Conservation (phyloP, 2,329 filamentous ascomycete genomes). For the Fusarium napiforme region DNA sequence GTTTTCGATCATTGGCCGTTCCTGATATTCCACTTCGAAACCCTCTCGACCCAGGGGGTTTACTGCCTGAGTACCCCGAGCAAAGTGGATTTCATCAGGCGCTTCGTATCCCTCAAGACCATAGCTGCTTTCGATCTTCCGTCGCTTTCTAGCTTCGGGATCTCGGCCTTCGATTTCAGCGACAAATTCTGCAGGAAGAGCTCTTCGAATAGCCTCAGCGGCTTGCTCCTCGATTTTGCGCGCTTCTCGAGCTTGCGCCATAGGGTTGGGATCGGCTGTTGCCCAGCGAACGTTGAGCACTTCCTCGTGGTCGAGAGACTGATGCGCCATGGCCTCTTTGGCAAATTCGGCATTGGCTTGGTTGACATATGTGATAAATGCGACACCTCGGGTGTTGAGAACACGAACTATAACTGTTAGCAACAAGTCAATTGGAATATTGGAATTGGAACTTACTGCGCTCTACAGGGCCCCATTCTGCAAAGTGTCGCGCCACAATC, state of each 20-base stretch:
- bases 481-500: conserved; percentile 91
- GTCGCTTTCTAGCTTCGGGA: conserved; percentile 84
- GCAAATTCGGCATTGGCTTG: conserved; percentile 91
- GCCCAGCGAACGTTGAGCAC: conserved; percentile 97
- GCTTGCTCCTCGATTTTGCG: conserved; percentile 93
- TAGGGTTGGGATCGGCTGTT: conserved; percentile 93
- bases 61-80: conserved; percentile 76
- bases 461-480: conserved; percentile 95
- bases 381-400: conserved; percentile 88
- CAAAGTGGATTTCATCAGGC: conserved; percentile 93
- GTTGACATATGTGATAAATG: conserved; percentile 93
- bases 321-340: conserved; percentile 95
- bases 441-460: conserved; percentile 60
- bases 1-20: conserved; percentile 67
- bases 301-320: conserved; percentile 90
- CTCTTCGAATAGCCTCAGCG: conserved; percentile 89
- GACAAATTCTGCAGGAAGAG: conserved; percentile 88
- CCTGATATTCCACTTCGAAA: conserved; percentile 71
- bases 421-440: not conserved
- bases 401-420: conserved; percentile 68
- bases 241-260: conserved; percentile 92
- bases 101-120: conserved; percentile 92
- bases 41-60: conserved; percentile 69
- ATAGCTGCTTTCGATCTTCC: conserved; percentile 90
- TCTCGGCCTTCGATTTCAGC: conserved; percentile 94